Base-by-base conservation (phyloP, 371 early-diverging fungal genomes). In the Mortierella sp. region DNA sequence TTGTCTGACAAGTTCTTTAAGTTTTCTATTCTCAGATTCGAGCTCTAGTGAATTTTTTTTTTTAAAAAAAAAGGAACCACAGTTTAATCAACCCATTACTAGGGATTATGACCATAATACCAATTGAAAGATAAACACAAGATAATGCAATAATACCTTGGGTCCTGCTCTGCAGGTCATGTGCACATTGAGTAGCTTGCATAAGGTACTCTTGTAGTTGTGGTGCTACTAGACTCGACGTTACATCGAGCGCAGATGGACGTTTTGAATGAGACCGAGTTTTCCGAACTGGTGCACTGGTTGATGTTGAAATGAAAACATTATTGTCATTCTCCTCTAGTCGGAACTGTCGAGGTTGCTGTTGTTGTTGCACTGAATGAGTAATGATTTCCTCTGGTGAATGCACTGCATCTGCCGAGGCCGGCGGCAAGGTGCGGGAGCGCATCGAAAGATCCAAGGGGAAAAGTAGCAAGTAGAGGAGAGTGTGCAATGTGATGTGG, bases 121-220 rank as follows among this genome's bases (percentile, higher is more conserved):
- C 22, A 34, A 60, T 23, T 42, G 26, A 42, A 31, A 28, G 43
- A 26, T 10, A 23, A n/a, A 26, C 23, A 19, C 32, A 60, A 28
- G n/a, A 31, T 42, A 23, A n/a, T 5, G 40, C 37, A 10, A 37
- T 40, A 2, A 12, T 40, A 69, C 70, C 70, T 35, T 55, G 45
- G 31, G 47, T 66, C 47, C 40, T 60, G 56, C 60, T 42, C n/a
- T 66, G 64, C 10, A 72, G 29, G 4, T 47, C 66, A 43, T 61
- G 59, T 32, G 61, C 72, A 28, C 34, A 45, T 32, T 72, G 66
- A 35, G 72, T 62, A 15, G 72, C 72, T 9, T 40, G 66, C 28
- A 42, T 10, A 23, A 72, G 57, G 35, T 61, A 66, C 6, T 72
- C 66, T 29, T 72, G 72, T 26, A 72, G 23, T 13, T 40, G 60